Evolutionary conservation across 1,139 yeast genomes (phyloP), one percentile per base, ranked within the genome.

Genomic region (Kodamaea derodonti): DNA sequence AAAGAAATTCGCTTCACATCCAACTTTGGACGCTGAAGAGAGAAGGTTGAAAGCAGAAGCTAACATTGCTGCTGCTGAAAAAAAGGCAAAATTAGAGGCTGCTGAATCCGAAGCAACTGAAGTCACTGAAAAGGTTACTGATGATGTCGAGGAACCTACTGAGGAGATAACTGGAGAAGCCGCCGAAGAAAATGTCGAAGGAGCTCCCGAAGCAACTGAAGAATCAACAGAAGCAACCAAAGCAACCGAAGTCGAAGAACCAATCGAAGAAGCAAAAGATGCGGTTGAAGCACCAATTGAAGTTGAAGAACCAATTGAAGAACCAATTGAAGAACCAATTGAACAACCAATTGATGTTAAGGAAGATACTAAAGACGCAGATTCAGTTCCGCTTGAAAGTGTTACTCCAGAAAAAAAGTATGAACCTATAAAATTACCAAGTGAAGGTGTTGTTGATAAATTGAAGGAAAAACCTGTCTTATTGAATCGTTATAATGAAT

Each of bases 401-500:
- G 31, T 11, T 6, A 14, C 15, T 13, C 50, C 56, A 42, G 61
- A 60, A 40, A 38, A 46, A 18, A 65, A 69, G 25, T 52, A 58
- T 48, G 73, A 54, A 35, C 69, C 72, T 1, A 54, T 57, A 22
- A 51, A 54, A 28, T 42, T 49, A 26, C 68, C 69, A 8, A 60
- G 63, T 47, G 65, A 61, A 36, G 72, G 66, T 37, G 56, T 53
- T 30, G 54, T 68, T 39, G 78, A 72, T 24, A 46, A 59, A 35
- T 59, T 75, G 33, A 60, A 65, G 34, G 71, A 68, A 37, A 72
- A 72, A 40, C 82, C 82, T 20, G 60, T 62, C 27, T 55, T 76
- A 52, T 60, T 72, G 43, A 54, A 53, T 40, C 66, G 71, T 37
- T 76, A 75, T 56, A 58, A 68, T 41, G 77, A 68, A 37, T 65